A percentile compares a stretch with the other conserved stretches of the same genome.
These are phyloP conservation scores for Pseudisothecium myosuroides DNA, from an alignment of 225 moss, liverwort and hornwort species.

Conservation along the genomic window DNA sequence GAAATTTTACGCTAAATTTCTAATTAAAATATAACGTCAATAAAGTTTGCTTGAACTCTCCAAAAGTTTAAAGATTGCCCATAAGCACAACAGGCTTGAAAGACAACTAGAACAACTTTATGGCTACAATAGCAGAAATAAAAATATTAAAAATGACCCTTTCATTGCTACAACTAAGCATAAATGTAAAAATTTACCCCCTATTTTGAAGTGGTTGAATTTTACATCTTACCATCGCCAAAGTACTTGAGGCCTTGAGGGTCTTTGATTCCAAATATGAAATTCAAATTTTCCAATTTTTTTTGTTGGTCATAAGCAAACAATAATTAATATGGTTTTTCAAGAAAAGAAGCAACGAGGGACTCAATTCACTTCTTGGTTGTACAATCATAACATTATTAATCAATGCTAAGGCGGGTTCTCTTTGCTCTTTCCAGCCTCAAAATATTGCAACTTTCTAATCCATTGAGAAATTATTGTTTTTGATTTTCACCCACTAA, in stretches of 20 bases:
- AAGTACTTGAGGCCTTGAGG: not conserved
- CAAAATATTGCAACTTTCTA: not conserved
- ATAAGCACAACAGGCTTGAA: not conserved
- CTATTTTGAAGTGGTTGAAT: not conserved
- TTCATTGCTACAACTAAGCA: not conserved
- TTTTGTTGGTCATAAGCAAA: not conserved
- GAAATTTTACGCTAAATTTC: not conserved
- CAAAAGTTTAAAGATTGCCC: accelerated
- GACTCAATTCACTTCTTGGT: no score
- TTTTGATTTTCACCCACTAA: not conserved
- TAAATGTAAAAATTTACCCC: not conserved
- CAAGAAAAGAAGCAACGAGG: accelerated
- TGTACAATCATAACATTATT: no score
- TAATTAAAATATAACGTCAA: not conserved
- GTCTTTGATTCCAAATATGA: not conserved
- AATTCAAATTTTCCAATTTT: not conserved
- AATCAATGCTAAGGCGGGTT: no score
- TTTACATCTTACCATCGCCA: not conserved
- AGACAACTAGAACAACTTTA: not conserved
- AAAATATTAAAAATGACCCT: not conserved
- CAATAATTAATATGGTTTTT: not conserved
- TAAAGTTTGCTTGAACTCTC: accelerated
- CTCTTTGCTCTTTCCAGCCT: accelerated
- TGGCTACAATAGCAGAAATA: not conserved
- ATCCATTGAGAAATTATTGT: accelerated